A percentile compares a stretch with the other conserved stretches of the same genome.
phyloP scores from a whole-genome alignment of 306 rosid species.

The Elaeagnus macrophylla region DNA sequence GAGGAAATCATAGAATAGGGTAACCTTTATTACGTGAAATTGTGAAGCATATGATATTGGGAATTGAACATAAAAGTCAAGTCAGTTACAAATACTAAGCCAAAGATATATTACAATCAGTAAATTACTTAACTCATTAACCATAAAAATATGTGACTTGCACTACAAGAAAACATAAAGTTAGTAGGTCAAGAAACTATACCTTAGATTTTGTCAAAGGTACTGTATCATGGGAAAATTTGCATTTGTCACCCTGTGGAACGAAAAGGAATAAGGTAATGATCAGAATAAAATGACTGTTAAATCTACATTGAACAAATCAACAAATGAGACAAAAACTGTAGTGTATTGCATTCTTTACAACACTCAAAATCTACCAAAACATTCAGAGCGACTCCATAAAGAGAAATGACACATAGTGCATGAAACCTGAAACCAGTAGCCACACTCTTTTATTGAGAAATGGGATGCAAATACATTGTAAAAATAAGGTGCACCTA shows the following conservation, averaged over 20 bases:
- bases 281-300: too few relatives aligned
- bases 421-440: too few relatives aligned
- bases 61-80: background rate
- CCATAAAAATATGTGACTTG: slow-evolving; percentile 2
- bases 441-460: too few relatives aligned
- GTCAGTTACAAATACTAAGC: background rate
- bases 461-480: too few relatives aligned
- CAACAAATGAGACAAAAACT: too few relatives aligned
- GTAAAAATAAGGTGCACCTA: too few relatives aligned
- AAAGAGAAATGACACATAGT: too few relatives aligned
- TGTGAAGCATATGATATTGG: slow-evolving; percentile 1
- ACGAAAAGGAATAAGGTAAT: slow-evolving; percentile 6
- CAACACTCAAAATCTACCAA: too few relatives aligned
- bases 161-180: slow-evolving; percentile 4
- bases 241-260: slow-evolving; percentile 79
- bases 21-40: background rate
- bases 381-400: too few relatives aligned
- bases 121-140: background rate
- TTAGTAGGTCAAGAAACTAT: slow-evolving; percentile 10
- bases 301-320: too few relatives aligned
- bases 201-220: slow-evolving; percentile 76
- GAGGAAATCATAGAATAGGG: background rate
- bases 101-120: background rate
- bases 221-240: slow-evolving; percentile 66
- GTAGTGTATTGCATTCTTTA: too few relatives aligned